Percentiles rank a stretch among this genome's conserved stretches.
Conservation (phyloP, 495 filamentous ascomycete genomes). For the Opeltia flavorubescens region DNA sequence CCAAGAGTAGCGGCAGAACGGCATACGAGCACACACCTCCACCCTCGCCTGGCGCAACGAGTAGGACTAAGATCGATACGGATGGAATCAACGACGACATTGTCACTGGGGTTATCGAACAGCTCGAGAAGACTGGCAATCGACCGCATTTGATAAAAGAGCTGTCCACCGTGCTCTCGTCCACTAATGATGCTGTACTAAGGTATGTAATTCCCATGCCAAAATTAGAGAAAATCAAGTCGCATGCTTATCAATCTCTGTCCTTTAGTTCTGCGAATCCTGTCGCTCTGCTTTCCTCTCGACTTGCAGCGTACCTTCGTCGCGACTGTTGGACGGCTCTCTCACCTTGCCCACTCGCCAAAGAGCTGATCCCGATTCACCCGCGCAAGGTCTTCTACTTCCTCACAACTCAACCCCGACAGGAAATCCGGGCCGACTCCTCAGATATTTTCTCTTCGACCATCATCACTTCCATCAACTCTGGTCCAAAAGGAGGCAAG, state of each 20-base stretch:
- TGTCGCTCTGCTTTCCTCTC: constrained; percentile 84
- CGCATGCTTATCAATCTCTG: constrained; percentile 22
- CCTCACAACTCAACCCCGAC: constrained; percentile 69
- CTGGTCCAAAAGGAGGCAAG: constrained; percentile 24
- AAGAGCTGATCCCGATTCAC: constrained; percentile 83
- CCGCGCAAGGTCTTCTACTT: constrained; percentile 94
- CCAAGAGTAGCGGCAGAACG: constrained; percentile 26
- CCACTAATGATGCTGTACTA: constrained; percentile 68
- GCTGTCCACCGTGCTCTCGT: constrained; percentile 66
- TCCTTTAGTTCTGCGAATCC: constrained; percentile 77
- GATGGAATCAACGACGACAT: constrained; percentile 91
- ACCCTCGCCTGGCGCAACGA: constrained; percentile 54
- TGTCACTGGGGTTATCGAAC: constrained; percentile 79
- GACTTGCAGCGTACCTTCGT: constrained; percentile 77
- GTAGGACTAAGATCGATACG: constrained; percentile 57
- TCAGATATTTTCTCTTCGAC: constrained; percentile 32
- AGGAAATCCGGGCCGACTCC: constrained; percentile 65
- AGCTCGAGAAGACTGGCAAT: constrained; percentile 85
- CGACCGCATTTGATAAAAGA: constrained; percentile 90
- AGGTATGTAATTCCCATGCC: constrained; percentile 47
- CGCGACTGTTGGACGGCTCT: constrained; percentile 65
- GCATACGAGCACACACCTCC: constrained; percentile 68
- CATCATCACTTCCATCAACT: constrained; percentile 22
- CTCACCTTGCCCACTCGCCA: constrained; percentile 75
- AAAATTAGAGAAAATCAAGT: neutral